Evolutionary conservation across 1,284 basidiomycete genomes (phyloP), one percentile per base, ranked within the genome.

Genomic region (Rhodotorula sp.): DNA sequence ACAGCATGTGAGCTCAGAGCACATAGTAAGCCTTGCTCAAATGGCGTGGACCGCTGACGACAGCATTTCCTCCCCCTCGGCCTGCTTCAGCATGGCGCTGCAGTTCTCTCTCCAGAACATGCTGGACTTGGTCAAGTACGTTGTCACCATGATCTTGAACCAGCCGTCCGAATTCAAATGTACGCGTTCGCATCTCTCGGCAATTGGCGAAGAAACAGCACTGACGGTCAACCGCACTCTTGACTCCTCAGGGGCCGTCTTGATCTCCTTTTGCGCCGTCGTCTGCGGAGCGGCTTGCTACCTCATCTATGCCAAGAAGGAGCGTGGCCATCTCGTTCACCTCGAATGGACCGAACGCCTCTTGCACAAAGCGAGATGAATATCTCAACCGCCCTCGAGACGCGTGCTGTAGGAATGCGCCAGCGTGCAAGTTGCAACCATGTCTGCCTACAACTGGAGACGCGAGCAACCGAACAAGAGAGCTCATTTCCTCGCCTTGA

Each of bases 101-200:
- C 83, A 84, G 64, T 81, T 83, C 61, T 79, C 80, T 3, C 78
- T 84, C 29, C 81, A 83, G 70, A 82, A 81, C 58, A 70, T 80
- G 3, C 81, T 83, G 71, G 80, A 83, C 67, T 77, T 84, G 20
- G 73, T 77, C 52, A 82, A 83, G 72, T 81, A 80, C 69, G 69
- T 77, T 49, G 64, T 79, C 15, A 77, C 78, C 18, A 78, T 80
- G 64, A 65, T 79, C 34, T 68, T 80, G 8, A 67, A 62, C n/a
- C 67, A 62, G 12, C 78, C 78, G 0, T 48, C 57, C 3, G 60
- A 75, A 46, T 75, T 75, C 71, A 67, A 69, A 34, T 70, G 74
- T 71, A 21, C 29, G n/a, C n/a, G n/a, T n/a, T n/a, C n/a, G n/a
- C n/a, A n/a, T n/a, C n/a, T n/a, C n/a, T n/a, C n/a, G n/a, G n/a